These are phyloP conservation scores for Fragaria ananassa DNA, from an alignment of 306 rosid genomes.

Conservation along the genomic window DNA sequence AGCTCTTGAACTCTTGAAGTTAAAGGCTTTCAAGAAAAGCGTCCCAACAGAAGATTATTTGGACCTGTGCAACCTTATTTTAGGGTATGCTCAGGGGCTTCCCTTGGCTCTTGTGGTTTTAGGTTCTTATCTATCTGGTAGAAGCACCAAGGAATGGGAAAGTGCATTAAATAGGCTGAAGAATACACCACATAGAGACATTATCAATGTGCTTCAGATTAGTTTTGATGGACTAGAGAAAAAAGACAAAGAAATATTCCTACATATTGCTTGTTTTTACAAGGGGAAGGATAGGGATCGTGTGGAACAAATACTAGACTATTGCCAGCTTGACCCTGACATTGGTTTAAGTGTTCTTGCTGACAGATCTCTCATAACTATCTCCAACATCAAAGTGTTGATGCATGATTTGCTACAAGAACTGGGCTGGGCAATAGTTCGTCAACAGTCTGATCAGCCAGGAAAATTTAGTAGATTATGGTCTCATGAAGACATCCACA, in stretches of 20 bases:
- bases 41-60: background rate
- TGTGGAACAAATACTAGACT: background rate
- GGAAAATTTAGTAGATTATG: background rate
- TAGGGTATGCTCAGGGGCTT: background rate
- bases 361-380: background rate
- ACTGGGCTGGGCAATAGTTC: constrained; percentile 31
- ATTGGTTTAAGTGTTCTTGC: background rate
- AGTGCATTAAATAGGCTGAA: background rate
- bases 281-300: background rate
- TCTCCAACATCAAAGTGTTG: background rate
- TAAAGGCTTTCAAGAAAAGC: background rate
- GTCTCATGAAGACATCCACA: background rate
- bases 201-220: background rate
- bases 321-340: background rate
- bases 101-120: background rate
- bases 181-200: background rate
- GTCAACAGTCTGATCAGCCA: constrained; percentile 14
- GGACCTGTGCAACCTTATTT: background rate
- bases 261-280: background rate
- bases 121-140: background rate
- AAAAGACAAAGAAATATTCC: background rate
- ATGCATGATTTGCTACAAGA: constrained; percentile 45
- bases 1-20: background rate
- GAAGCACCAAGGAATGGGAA: background rate
- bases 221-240: background rate